These are phyloP conservation scores for Fomitopsis pulvina DNA, from an alignment of 768 basidiomycete genomes.

Conservation along the genomic window DNA sequence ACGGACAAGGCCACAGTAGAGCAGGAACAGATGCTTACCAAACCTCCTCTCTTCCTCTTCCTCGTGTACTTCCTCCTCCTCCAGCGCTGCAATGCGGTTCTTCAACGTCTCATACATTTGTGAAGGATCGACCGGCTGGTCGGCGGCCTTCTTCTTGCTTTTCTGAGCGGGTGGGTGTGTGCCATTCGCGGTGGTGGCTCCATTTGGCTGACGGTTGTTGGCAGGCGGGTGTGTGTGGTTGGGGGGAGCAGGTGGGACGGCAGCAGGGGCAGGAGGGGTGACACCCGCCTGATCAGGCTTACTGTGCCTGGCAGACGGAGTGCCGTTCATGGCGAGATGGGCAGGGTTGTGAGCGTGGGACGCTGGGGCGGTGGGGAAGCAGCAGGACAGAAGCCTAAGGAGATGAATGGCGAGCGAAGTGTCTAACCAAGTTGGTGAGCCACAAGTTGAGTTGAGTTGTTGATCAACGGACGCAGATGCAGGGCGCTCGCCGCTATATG, in stretches of 20 bases:
- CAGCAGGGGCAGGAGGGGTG: constrained; percentile 47
- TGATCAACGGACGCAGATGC: background rate
- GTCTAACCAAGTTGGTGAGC: background rate
- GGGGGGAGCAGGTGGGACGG: constrained; percentile 50
- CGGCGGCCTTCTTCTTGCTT: constrained; percentile 67
- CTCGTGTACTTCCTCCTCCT: constrained; percentile 81
- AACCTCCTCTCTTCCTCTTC: constrained; percentile 82
- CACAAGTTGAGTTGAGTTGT: background rate
- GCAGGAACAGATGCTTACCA: constrained; percentile 38
- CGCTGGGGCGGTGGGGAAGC: constrained; percentile 6
- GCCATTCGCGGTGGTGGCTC: constrained; percentile 16
- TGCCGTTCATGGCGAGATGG: constrained; percentile 15
- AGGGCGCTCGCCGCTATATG: background rate
- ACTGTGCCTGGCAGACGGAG: constrained; percentile 14
- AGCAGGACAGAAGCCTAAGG: constrained; percentile 8
- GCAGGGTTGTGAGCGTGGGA: constrained; percentile 1
- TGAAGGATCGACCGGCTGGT: constrained; percentile 70
- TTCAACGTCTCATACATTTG: constrained; percentile 86
- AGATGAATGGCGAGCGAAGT: constrained; percentile 5
- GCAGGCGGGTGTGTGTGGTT: constrained; percentile 34
- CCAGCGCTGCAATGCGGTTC: constrained; percentile 82
- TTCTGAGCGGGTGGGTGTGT: constrained; percentile 20
- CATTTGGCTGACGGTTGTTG: constrained; percentile 19
- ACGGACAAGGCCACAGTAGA: background rate
- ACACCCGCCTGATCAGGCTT: constrained; percentile 27